Conservation (phyloP, 148 eudicot genomes). For the Dysphania ambrosioides region DNA sequence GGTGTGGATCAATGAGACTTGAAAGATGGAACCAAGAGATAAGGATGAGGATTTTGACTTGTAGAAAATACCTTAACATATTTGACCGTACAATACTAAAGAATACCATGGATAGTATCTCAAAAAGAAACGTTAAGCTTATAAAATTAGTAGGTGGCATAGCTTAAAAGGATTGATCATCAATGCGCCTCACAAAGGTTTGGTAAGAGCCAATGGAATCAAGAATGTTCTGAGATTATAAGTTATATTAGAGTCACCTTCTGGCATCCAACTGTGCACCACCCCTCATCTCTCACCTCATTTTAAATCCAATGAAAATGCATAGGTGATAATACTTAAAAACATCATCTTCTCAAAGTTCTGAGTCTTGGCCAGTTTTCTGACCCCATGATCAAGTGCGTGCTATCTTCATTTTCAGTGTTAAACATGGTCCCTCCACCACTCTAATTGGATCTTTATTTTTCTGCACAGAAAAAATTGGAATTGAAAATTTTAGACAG, state of each 20-base stretch:
- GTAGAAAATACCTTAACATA: no score
- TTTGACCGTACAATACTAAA: background rate
- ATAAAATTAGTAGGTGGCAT: background rate
- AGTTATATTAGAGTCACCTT: no score
- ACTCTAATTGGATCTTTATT: background rate
- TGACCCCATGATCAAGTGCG: constrained; percentile 13
- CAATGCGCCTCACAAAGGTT: background rate
- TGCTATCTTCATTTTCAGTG: background rate
- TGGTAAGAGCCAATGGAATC: constrained; percentile 14
- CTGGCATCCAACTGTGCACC: constrained; percentile 15
- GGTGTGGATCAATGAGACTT: background rate
- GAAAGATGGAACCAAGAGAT: background rate
- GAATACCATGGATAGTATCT: background rate
- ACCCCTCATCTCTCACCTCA: constrained; percentile 18
- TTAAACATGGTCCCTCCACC: background rate
- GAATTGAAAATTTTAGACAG: no score
- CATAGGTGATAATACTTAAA: no score
- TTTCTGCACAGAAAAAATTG: no score
- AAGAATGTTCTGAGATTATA: constrained; percentile 16
- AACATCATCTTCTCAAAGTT: no score
- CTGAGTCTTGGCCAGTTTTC: background rate
- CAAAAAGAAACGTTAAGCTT: background rate
- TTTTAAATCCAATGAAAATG: constrained; percentile 20
- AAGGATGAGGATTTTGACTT: background rate
- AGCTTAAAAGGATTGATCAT: background rate